Conservation (phyloP, 345 rosid species). For the Corchorus olitorius region DNA sequence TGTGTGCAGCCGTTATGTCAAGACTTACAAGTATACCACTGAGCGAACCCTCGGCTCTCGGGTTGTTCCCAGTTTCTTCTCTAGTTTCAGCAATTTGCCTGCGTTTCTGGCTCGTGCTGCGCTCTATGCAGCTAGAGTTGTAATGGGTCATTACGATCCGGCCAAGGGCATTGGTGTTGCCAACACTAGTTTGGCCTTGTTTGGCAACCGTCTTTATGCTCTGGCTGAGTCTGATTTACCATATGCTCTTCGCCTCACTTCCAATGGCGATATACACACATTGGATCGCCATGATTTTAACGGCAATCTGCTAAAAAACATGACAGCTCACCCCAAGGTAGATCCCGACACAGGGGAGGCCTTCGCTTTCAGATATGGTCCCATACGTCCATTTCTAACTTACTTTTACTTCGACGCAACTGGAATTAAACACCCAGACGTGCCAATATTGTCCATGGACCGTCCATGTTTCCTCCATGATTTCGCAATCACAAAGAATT, state of each 20-base stretch:
- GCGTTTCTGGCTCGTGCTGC: background rate
- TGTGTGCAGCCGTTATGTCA: conserved; percentile 3
- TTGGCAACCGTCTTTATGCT: background rate
- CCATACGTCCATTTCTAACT: background rate
- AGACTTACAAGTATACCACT: conserved; percentile 1
- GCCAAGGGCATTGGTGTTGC: background rate
- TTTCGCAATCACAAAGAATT: conserved; percentile 9
- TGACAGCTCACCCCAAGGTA: conserved; percentile 18
- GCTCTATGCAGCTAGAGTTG: background rate
- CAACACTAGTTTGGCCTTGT: background rate
- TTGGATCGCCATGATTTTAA: conserved; percentile 9
- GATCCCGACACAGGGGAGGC: background rate
- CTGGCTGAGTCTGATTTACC: conserved; percentile 7
- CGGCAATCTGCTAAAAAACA: background rate
- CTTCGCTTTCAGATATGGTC: conserved; percentile 1
- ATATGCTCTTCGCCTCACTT: background rate
- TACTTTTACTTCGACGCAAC: conserved; percentile 3
- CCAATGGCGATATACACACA: conserved; percentile 6
- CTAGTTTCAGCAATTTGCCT: background rate
- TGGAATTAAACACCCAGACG: background rate
- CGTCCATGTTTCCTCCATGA: conserved; percentile 9
- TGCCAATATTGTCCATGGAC: background rate
- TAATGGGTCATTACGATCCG: background rate
- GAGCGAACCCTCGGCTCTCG: background rate
- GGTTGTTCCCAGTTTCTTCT: background rate